These are phyloP conservation scores for Echinosphaeria canescens DNA, from an alignment of 2,329 filamentous ascomycete genomes.

Conservation along the genomic window DNA sequence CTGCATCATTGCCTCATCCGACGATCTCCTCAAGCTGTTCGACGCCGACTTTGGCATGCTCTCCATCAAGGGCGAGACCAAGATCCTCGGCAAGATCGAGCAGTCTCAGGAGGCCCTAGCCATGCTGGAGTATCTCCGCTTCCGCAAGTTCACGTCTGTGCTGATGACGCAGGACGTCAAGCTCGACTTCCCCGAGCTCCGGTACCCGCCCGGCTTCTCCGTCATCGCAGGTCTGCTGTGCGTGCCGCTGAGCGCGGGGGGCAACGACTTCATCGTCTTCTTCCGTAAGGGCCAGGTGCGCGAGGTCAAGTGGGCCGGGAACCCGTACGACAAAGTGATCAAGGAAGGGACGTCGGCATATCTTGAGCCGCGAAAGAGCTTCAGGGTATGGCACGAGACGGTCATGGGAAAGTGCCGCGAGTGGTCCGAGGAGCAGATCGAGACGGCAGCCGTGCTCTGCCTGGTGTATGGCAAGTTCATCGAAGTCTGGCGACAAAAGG, in stretches of 20 bases:
- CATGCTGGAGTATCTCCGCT: slow-evolving; percentile 64
- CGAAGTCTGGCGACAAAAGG: slow-evolving; percentile 82
- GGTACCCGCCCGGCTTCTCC: slow-evolving; percentile 60
- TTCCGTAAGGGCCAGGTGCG: slow-evolving; percentile 59
- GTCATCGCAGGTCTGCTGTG: slow-evolving; percentile 60
- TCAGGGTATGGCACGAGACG: slow-evolving; percentile 63
- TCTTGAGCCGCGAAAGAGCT: slow-evolving; percentile 59
- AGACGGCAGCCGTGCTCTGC: slow-evolving; percentile 73
- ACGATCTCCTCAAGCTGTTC: slow-evolving; percentile 66
- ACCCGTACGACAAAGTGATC: slow-evolving; percentile 61
- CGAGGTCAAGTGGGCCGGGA: slow-evolving; percentile 72
- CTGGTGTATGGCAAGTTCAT: slow-evolving; percentile 78
- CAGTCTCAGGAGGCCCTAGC: slow-evolving; percentile 68
- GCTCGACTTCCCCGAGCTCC: slow-evolving; percentile 61
- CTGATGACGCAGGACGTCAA: slow-evolving; percentile 56
- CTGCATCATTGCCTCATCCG: slow-evolving; percentile 77
- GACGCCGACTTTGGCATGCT: slow-evolving; percentile 73
- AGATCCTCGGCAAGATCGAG: slow-evolving; percentile 54
- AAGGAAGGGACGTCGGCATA: slow-evolving; percentile 52
- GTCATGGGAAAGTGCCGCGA: slow-evolving; percentile 67
- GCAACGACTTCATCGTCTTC: slow-evolving; percentile 75
- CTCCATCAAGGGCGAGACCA: slow-evolving; percentile 75
- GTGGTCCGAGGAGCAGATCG: slow-evolving; percentile 76
- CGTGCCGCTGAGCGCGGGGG: slow-evolving; percentile 56
- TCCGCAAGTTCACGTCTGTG: slow-evolving; percentile 55